These are phyloP conservation scores for Plasmopara halstedii DNA, from an alignment of 352 stramenopile species.

Conservation along the genomic window DNA sequence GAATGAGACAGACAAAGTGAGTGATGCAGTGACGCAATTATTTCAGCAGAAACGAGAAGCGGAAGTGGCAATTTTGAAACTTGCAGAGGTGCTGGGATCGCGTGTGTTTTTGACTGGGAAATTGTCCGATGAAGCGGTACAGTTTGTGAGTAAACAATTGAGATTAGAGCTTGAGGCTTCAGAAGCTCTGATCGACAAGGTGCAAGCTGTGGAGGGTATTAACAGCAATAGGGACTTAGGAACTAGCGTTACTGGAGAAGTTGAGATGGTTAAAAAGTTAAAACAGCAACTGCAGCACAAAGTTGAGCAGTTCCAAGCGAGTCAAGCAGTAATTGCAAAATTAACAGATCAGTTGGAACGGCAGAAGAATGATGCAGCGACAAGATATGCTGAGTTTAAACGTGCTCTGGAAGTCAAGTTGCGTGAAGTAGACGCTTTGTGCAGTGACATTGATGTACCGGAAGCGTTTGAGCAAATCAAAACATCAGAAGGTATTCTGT, in stretches of 20 bases:
- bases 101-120: conserved; percentile 26
- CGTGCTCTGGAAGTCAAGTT: conserved; percentile 44
- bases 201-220: conserved; percentile 9
- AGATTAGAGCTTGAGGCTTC: conserved; percentile 21
- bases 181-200: conserved; percentile 14
- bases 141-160: conserved; percentile 28
- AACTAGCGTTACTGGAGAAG: background rate
- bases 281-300: conserved; percentile 36
- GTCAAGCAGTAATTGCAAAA: conserved; percentile 25
- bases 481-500: conserved; percentile 43
- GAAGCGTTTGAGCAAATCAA: conserved; percentile 33
- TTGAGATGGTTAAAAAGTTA: conserved; percentile 9
- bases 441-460: conserved; percentile 35
- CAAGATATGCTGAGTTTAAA: conserved; percentile 35
- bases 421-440: conserved; percentile 47
- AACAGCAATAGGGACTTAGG: conserved; percentile 5
- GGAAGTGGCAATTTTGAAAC: conserved; percentile 25
- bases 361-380: conserved; percentile 38
- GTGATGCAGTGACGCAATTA: conserved; percentile 22
- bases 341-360: conserved; percentile 34
- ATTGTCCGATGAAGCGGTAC: conserved; percentile 23
- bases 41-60: conserved; percentile 39
- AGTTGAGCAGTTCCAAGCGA: conserved; percentile 20
- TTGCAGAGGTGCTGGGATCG: conserved; percentile 26
- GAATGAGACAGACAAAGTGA: conserved; percentile 17